Evolutionary conservation across 495 filamentous ascomycete species (phyloP), one percentile per base, ranked within the genome.

Genomic region (Xylaria acuta): DNA sequence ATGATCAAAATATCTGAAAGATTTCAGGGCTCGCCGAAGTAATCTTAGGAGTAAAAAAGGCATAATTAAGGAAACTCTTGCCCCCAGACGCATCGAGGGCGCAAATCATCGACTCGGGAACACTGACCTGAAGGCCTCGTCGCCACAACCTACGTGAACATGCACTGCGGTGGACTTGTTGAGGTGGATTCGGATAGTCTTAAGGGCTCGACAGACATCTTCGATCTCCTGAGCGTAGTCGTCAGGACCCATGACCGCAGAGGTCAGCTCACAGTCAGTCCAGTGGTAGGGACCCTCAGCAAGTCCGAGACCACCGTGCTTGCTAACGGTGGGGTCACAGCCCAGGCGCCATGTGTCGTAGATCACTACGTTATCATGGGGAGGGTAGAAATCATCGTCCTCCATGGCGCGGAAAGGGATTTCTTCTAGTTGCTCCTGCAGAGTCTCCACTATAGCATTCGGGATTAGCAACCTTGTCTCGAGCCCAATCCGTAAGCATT

Each of bases 111-210:
- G 32, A 20, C 4, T 34, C 3, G 5, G 2, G 22, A 64, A 25
- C 2, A 54, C 64, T 51, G 25, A 67, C 64, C 45, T 67, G 40
- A 78, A 78, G 0, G 76, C 68, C 60, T 78, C 70, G 18, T 78
- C 76, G 22, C 74, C 76, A 30, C 71, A 68, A 3, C 76, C 76
- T 3, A 78, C 66, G 27, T 78, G 76, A 20, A 78, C 71, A 20
- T 78, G 76, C 5, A 76, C 60, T 4, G 67, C 22, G 0, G 74
- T 73, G 8, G 72, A 67, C 6, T 56, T 12, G 56, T 75, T 78
- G 8, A 78, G 45, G 25, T 76, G 67, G 47, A 76, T 64, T 7
- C 76, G 74, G 2, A 34, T 27, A 1, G 40, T 22, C 59, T 72
- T 73, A 25, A 76, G 60, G 8, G 70, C 68, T 3, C 69, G 74